These are phyloP conservation scores for Vitis riparia DNA, from an alignment of 164 flowering plant species.

Conservation along the genomic window DNA sequence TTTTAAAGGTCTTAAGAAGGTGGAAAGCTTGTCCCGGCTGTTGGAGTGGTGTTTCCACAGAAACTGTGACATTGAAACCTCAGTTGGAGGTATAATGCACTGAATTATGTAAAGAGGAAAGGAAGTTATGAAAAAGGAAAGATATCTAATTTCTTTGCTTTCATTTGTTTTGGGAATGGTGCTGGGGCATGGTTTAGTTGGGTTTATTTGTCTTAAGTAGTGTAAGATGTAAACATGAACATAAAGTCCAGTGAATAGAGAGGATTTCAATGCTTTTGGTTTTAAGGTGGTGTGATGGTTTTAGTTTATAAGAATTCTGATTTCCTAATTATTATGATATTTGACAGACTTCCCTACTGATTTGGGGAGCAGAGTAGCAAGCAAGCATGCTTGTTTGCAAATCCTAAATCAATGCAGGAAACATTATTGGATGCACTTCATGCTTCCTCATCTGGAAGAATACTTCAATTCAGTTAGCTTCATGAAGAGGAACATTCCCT, in stretches of 20 bases:
- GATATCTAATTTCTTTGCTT: conserved; percentile 6
- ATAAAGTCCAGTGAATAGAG: conserved; percentile 20
- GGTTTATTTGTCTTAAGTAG: conserved; percentile 11
- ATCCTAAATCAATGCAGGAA: conserved; percentile 11
- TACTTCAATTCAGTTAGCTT: conserved; percentile 19
- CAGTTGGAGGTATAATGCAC: conserved; percentile 21
- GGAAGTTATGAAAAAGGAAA: conserved; percentile 8
- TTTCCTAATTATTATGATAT: conserved; percentile 13
- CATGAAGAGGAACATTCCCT: conserved; percentile 5
- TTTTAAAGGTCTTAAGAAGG: not conserved
- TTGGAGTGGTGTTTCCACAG: not conserved
- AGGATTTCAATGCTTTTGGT: conserved; percentile 6
- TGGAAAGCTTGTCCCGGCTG: not conserved
- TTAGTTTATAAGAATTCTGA: conserved; percentile 10
- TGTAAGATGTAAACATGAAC: conserved; percentile 22
- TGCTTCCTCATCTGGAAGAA: conserved; percentile 27
- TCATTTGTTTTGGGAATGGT: conserved; percentile 1
- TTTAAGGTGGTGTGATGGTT: not conserved
- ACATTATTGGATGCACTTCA: conserved; percentile 14
- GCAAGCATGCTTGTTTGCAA: conserved; percentile 15
- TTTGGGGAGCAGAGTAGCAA: conserved; percentile 25
- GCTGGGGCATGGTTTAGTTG: conserved; percentile 6
- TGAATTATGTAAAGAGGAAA: conserved; percentile 15
- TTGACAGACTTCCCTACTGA: conserved; percentile 31
- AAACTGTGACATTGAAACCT: conserved; percentile 6